phyloP scores from a whole-genome alignment of 768 basidiomycete species.

The Naganishia antarctica region DNA sequence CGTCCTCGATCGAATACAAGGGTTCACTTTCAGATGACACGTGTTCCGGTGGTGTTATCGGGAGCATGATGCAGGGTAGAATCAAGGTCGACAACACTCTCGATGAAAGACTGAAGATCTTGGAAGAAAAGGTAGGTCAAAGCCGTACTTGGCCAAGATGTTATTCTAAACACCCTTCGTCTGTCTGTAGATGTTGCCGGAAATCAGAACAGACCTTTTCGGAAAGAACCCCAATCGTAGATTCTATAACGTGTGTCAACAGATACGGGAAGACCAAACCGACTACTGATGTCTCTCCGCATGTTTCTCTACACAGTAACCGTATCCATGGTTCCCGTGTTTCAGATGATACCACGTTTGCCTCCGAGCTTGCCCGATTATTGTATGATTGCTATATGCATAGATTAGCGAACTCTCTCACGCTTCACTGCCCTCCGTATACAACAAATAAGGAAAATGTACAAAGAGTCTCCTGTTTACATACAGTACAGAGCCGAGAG shows the following conservation, averaged over 20 bases:
- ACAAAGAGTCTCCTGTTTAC: too few relatives aligned
- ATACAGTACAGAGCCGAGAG: too few relatives aligned
- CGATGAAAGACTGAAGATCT: slow-evolving; percentile 77
- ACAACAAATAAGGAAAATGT: not conserved
- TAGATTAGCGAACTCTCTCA: slow-evolving; percentile 1
- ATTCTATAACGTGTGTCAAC: slow-evolving; percentile 65
- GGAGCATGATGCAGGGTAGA: slow-evolving; percentile 65
- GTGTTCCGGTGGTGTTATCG: slow-evolving; percentile 83
- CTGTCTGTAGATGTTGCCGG: slow-evolving; percentile 76
- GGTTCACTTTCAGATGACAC: slow-evolving; percentile 63
- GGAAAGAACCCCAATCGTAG: slow-evolving; percentile 87
- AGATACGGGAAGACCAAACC: too few relatives aligned
- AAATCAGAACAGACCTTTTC: slow-evolving; percentile 82
- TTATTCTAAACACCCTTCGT: not conserved
- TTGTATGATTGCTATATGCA: slow-evolving; percentile 19
- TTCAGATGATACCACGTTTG: not conserved
- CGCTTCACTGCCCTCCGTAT: not conserved
- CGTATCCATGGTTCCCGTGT: too few relatives aligned
- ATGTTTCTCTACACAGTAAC: not conserved
- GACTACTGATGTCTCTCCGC: too few relatives aligned
- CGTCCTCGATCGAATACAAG: slow-evolving; percentile 60
- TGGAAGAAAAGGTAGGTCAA: slow-evolving; percentile 83
- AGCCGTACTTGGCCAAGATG: not conserved
- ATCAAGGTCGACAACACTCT: slow-evolving; percentile 92
- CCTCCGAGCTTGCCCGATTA: slow-evolving; percentile 2